Evolutionary conservation across 805 yeast species (phyloP), one percentile per base, ranked within the genome.

Genomic region (Zygosaccharomyces gambellarensis): DNA sequence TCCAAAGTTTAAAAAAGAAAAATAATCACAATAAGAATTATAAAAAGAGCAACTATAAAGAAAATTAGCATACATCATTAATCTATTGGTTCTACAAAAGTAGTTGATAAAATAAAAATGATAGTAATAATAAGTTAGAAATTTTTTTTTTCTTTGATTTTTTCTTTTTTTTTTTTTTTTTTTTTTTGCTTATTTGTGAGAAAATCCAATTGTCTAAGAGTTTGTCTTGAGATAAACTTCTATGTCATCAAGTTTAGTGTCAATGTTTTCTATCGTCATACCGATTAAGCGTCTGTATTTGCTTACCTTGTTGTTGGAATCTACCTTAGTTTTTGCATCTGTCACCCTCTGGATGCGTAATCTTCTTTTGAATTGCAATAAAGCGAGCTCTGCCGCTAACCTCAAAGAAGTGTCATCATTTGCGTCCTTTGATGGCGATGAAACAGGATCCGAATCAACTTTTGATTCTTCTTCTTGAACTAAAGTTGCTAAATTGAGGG

Each of bases 201-300:
- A 25, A 25, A 25, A 25, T 25, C 28, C 28, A 25, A 25, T 25
- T 25, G 28, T 30, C 48, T 46, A 52, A 19, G 53, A 43, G 40
- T 48, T 58, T n/a, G 59, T 57, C 39, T 59, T 52, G 8, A 72
- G 52, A 49, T 71, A 76, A 23, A 66, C 64, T 50, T 72, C 89
- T 39, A 92, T 86, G 19, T 92, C 97, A 56, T 87, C 92, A 45
- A 92, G 73, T 50, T 89, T 74, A 28, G 87, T 85, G 56, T 85
- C 88, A 50, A 92, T 83, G 52, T 86, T 94, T 51, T 87, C 95
- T 19, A 83, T 76, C 44, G 82, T 80, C 47, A 89, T 75, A 2
- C 88, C 95, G 63, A 94, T 83, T 52, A 92, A 73, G 60, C 82
- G 81, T 54, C 95, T 76, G 71, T 92, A 85, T 63, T 88, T 89